These are phyloP conservation scores for Calonectria hawksworthii DNA, from an alignment of 2,329 filamentous ascomycete genomes.

Conservation along the genomic window DNA sequence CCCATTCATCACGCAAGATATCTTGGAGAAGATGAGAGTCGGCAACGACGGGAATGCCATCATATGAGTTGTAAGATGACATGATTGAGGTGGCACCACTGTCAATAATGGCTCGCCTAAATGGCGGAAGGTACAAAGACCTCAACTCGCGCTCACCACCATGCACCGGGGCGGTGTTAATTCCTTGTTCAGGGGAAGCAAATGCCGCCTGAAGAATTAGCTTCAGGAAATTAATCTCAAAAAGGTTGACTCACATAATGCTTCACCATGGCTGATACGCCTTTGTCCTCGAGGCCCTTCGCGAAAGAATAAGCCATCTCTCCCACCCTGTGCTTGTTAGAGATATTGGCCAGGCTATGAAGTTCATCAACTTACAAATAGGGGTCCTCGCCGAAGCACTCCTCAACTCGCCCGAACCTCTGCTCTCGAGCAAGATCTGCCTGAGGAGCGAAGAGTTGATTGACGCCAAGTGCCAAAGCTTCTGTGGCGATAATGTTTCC, in stretches of 20 bases:
- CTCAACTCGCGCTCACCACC: conserved; percentile 67
- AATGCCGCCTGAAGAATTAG: conserved; percentile 65
- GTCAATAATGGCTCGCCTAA: conserved; percentile 80
- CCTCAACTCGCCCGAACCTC: conserved; percentile 80
- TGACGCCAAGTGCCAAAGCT: conserved; percentile 76
- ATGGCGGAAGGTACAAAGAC: conserved; percentile 70
- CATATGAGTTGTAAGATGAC: conserved; percentile 82
- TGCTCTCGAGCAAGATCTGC: conserved; percentile 80
- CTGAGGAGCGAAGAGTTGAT: conserved; percentile 80
- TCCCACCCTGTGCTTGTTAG: conserved; percentile 60
- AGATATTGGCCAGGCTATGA: neutral
- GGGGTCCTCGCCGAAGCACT: conserved; percentile 79
- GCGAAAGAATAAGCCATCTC: conserved; percentile 74
- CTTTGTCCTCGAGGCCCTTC: conserved; percentile 72
- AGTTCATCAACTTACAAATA: conserved; percentile 62
- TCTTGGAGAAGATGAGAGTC: conserved; percentile 76
- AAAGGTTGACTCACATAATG: conserved; percentile 68
- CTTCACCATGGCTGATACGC: conserved; percentile 81
- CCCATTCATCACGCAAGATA: conserved; percentile 80
- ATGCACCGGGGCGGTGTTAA: conserved; percentile 75
- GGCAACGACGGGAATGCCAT: conserved; percentile 77
- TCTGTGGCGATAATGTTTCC: conserved; percentile 75
- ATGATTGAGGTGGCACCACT: conserved; percentile 78
- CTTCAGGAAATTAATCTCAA: neutral
- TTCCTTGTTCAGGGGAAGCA: conserved; percentile 77